Conservation (phyloP, 2,329 filamentous ascomycete genomes). For the Trichoderma sp. region DNA sequence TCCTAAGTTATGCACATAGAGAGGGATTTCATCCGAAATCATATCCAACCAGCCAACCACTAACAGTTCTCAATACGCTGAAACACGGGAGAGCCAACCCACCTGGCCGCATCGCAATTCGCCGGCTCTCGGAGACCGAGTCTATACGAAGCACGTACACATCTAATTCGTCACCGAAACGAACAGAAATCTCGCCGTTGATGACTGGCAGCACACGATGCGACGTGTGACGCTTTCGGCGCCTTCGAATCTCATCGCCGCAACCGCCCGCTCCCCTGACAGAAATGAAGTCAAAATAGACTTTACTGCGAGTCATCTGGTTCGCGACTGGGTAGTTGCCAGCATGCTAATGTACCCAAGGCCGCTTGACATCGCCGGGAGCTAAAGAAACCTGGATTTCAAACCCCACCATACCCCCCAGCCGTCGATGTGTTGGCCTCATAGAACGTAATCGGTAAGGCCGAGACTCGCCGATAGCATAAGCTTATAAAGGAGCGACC, state of each 20-base stretch:
- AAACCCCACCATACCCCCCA: no score
- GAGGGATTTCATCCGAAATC: background rate
- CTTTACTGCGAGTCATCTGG: background rate
- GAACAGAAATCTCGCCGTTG: background rate
- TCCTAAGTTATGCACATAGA: background rate
- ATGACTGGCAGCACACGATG: no score
- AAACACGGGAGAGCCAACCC: background rate
- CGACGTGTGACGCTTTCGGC: background rate
- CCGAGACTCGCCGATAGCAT: accelerated
- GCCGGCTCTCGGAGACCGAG: background rate
- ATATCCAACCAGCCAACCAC: background rate
- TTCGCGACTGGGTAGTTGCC: background rate
- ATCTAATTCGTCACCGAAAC: background rate
- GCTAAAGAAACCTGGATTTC: no score
- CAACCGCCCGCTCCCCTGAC: background rate
- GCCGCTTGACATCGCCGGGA: no score
- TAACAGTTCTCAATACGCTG: background rate
- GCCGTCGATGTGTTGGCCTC: background rate
- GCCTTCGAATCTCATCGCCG: background rate
- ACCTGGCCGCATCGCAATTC: background rate
- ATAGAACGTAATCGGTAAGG: background rate
- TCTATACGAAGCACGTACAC: background rate
- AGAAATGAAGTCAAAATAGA: background rate
- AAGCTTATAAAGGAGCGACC: background rate
- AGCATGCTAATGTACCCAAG: no score